These are phyloP conservation scores for Phytophthora sp. DNA, from an alignment of 352 stramenopile species.

Conservation along the genomic window DNA sequence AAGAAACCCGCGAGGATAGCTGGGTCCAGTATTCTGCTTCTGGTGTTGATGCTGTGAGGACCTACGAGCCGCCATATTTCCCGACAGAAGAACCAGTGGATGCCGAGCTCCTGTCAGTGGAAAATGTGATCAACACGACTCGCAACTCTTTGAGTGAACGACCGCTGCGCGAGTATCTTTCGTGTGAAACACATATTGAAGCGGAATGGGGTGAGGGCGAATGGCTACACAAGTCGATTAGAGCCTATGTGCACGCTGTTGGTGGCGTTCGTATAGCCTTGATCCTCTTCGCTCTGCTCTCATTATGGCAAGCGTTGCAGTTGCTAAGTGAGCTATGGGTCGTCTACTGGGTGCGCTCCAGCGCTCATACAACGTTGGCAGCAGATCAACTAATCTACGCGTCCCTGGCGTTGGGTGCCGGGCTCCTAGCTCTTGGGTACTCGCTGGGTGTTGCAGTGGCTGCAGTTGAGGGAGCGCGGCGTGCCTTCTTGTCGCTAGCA, in stretches of 20 bases:
- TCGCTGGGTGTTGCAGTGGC: slow-evolving; percentile 58
- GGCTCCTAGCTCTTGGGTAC: slow-evolving; percentile 64
- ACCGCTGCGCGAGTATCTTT: slow-evolving; percentile 37
- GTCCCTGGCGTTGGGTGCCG: slow-evolving; percentile 52
- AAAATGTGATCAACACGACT: slow-evolving; percentile 48
- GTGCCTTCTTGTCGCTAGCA: slow-evolving; percentile 89
- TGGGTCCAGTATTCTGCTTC: slow-evolving; percentile 45
- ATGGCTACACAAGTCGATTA: slow-evolving; percentile 24
- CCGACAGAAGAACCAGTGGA: slow-evolving; percentile 13
- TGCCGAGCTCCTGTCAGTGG: slow-evolving; percentile 39
- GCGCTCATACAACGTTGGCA: slow-evolving; percentile 73
- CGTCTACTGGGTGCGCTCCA: slow-evolving; percentile 84
- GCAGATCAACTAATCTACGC: slow-evolving; percentile 69
- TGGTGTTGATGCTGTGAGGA: slow-evolving; percentile 19
- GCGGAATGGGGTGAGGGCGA: slow-evolving; percentile 25
- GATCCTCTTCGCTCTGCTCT: slow-evolving; percentile 67
- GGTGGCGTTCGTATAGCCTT: slow-evolving; percentile 53
- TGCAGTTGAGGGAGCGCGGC: slow-evolving; percentile 61
- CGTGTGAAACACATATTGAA: slow-evolving; percentile 24
- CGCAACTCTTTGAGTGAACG: slow-evolving; percentile 24
- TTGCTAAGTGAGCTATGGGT: slow-evolving; percentile 93
- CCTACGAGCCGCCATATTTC: slow-evolving; percentile 11
- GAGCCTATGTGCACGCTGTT: slow-evolving; percentile 53
- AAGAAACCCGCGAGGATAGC: slow-evolving; percentile 14
- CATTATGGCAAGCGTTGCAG: slow-evolving; percentile 84